Evolutionary conservation across 2,329 filamentous ascomycete species (phyloP).

Genomic region (Juglanconis juglandina): DNA sequence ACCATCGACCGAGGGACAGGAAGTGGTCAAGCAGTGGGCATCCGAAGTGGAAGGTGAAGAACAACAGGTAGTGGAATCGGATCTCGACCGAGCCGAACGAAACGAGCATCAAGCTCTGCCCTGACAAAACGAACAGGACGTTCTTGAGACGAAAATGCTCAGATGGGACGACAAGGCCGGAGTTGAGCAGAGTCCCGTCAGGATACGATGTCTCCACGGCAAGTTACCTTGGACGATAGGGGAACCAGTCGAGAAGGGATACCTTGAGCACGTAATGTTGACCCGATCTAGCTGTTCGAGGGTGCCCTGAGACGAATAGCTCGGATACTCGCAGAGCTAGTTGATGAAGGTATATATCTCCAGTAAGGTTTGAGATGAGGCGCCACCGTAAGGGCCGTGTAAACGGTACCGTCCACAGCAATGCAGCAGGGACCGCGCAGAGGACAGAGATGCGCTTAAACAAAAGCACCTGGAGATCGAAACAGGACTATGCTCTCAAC

Average conservation of each 20-base stretch:
- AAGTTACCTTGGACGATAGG: slow-evolving; percentile 11
- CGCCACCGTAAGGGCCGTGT: background rate
- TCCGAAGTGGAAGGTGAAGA: slow-evolving; percentile 18
- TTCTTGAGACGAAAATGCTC: slow-evolving; percentile 7
- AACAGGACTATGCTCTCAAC: slow-evolving; percentile 29
- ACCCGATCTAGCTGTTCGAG: background rate
- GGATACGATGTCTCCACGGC: slow-evolving; percentile 1
- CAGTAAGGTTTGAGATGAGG: background rate
- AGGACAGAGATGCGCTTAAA: slow-evolving; percentile 19
- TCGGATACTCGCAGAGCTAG: background rate
- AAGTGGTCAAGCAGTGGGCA: slow-evolving; percentile 22
- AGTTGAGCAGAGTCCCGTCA: slow-evolving; percentile 4
- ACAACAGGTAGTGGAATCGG: slow-evolving; percentile 22
- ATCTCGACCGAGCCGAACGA: slow-evolving; percentile 16
- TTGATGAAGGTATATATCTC: background rate
- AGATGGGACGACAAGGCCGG: slow-evolving; percentile 6
- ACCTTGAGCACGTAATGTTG: background rate
- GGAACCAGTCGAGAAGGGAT: slow-evolving; percentile 7
- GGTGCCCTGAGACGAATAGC: background rate
- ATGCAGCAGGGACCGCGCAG: slow-evolving; percentile 13
- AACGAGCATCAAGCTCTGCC: slow-evolving; percentile 12
- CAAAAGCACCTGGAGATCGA: slow-evolving; percentile 15
- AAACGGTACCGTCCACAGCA: background rate
- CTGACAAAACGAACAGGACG: slow-evolving; percentile 4
- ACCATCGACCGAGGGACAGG: slow-evolving; percentile 29